Evolutionary conservation across 1,284 basidiomycete species (phyloP).

Genomic region (Microbotryum silenes-acaulis): DNA sequence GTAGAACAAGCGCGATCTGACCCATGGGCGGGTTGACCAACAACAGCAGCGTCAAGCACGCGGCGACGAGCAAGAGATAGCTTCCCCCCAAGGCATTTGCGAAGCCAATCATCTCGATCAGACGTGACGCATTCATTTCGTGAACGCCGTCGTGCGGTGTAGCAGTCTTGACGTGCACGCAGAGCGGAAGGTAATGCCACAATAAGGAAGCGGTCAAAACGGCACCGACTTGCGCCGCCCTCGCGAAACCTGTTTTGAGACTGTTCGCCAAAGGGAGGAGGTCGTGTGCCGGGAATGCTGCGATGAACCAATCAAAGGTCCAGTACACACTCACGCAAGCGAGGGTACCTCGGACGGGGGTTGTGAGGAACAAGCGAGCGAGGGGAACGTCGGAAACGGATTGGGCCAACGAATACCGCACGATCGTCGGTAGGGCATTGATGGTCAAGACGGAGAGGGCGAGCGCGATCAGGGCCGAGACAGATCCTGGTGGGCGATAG

Average conservation of each 20-base stretch:
- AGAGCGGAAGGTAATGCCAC: constrained; percentile 65
- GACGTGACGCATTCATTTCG: constrained; percentile 41
- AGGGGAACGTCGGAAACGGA: constrained; percentile 68
- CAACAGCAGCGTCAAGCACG: constrained; percentile 58
- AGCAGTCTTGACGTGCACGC: constrained; percentile 52
- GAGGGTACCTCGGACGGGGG: constrained; percentile 54
- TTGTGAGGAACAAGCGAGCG: constrained; percentile 57
- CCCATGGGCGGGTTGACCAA: constrained; percentile 67
- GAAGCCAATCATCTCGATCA: constrained; percentile 69
- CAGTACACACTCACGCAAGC: constrained; percentile 59
- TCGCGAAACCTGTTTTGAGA: constrained; percentile 56
- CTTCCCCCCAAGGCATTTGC: constrained; percentile 83
- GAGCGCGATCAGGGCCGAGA: constrained; percentile 55
- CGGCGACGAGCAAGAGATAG: constrained; percentile 70
- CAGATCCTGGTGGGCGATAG: constrained; percentile 61
- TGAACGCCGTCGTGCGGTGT: constrained; percentile 33
- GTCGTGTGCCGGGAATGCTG: neutral
- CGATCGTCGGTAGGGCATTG: constrained; percentile 52
- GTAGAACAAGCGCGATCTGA: constrained; percentile 63
- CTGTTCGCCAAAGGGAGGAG: constrained; percentile 37
- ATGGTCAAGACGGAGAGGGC: constrained; percentile 55
- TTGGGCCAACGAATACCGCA: constrained; percentile 55
- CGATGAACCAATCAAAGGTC: constrained; percentile 61
- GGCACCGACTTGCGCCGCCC: constrained; percentile 51
- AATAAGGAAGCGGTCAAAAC: constrained; percentile 53